Evolutionary conservation across 2,329 filamentous ascomycete species (phyloP).

Genomic region (Ophiosphaerella herpotricha): DNA sequence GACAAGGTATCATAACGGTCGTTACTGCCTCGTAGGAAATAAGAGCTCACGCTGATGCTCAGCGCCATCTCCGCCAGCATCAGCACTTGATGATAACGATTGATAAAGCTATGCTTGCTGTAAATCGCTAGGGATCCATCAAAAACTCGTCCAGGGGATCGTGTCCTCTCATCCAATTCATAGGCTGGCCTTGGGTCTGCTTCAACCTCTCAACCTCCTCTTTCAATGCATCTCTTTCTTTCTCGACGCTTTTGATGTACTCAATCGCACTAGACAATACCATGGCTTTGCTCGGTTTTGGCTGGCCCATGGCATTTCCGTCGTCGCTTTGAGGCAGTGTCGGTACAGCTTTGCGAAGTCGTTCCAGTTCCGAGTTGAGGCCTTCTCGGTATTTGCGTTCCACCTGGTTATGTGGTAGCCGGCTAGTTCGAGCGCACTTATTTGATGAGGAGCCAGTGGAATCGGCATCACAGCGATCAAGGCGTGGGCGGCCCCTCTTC

Average conservation of each 20-base stretch:
- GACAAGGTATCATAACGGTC: neutral
- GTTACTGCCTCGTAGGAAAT: neutral
- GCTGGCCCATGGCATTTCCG: slow-evolving; percentile 28
- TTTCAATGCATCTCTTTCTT: slow-evolving; percentile 31
- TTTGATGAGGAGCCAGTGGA: slow-evolving; percentile 15
- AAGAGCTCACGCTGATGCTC: neutral
- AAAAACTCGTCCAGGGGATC: slow-evolving; percentile 15
- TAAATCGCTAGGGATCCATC: slow-evolving; percentile 5
- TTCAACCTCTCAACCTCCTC: slow-evolving; percentile 34
- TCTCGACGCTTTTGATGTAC: slow-evolving; percentile 37
- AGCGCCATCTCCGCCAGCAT: neutral
- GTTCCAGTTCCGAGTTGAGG: slow-evolving; percentile 36
- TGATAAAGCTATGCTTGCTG: neutral
- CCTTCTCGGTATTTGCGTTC: slow-evolving; percentile 40
- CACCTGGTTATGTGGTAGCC: slow-evolving; percentile 45
- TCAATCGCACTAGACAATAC: slow-evolving; percentile 39
- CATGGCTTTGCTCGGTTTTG: slow-evolving; percentile 42
- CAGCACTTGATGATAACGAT: slow-evolving; percentile 6
- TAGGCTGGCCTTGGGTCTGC: slow-evolving; percentile 7
- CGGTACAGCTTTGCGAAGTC: slow-evolving; percentile 33
- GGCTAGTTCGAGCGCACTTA: slow-evolving; percentile 24
- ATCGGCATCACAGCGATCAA: slow-evolving; percentile 28
- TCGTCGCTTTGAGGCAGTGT: slow-evolving; percentile 38
- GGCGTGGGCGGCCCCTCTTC: slow-evolving; percentile 39
- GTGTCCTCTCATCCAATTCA: slow-evolving; percentile 10